Conservation (phyloP, 2,329 filamentous ascomycete genomes). For the Aureobasidium mangrovei region DNA sequence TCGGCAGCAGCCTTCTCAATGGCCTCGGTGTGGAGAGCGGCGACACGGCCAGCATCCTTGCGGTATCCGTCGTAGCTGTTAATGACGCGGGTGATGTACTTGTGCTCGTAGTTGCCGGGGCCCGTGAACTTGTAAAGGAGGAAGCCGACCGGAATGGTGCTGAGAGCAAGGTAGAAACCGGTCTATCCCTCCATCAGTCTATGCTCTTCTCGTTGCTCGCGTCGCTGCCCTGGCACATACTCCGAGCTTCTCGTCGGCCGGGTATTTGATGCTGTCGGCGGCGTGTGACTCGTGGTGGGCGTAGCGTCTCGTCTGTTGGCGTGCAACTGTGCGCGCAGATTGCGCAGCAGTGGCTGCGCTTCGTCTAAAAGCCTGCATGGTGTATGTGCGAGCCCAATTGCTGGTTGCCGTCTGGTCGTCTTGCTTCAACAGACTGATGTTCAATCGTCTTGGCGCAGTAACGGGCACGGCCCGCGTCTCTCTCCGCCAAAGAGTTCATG, state of each 20-base stretch:
- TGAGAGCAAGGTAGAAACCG: slow-evolving; percentile 41
- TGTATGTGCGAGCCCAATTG: slow-evolving; percentile 15
- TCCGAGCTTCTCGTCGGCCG: slow-evolving; percentile 42
- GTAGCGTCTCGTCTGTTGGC: slow-evolving; percentile 34
- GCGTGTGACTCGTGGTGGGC: slow-evolving; percentile 30
- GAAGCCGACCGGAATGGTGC: slow-evolving; percentile 35
- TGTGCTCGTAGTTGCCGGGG: slow-evolving; percentile 30
- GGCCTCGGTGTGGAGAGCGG: slow-evolving; percentile 51
- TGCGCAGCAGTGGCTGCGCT: slow-evolving; percentile 35
- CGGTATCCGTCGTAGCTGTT: slow-evolving; percentile 46
- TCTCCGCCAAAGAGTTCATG: no score
- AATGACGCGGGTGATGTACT: slow-evolving; percentile 46
- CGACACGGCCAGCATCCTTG: slow-evolving; percentile 46
- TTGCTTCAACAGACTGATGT: not conserved
- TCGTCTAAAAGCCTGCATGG: slow-evolving; percentile 39
- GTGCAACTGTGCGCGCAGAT: slow-evolving; percentile 25
- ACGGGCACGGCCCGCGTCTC: not conserved
- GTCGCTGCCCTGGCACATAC: slow-evolving; percentile 31
- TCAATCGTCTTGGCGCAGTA: slow-evolving; percentile 7
- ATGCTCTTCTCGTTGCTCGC: slow-evolving; percentile 14
- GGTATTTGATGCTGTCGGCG: slow-evolving; percentile 24
- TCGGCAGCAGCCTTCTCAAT: slow-evolving; percentile 57
- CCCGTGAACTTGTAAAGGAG: slow-evolving; percentile 39
- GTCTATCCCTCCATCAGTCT: slow-evolving; percentile 24
- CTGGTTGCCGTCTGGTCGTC: not conserved